A percentile compares a stretch with the other conserved stretches of the same genome.
Conservation (phyloP, 176 grass and related monocot species). For the Oryza meridionalis region DNA sequence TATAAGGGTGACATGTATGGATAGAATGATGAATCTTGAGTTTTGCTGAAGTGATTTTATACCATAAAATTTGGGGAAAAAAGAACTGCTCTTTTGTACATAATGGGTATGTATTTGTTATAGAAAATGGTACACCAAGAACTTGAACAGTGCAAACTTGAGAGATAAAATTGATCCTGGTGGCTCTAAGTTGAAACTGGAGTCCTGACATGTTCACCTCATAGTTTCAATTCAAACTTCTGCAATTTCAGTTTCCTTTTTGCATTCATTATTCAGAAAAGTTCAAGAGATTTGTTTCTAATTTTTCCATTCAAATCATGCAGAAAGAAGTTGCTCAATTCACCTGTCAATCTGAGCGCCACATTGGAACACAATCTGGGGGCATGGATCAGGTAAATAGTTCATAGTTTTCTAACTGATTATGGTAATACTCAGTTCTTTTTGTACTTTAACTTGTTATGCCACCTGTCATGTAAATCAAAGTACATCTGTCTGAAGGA, state of each 20-base stretch:
- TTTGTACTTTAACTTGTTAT: neutral
- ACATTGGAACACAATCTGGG: slow-evolving; percentile 93
- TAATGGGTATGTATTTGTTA: neutral
- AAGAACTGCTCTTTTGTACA: neutral
- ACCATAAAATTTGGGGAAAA: neutral
- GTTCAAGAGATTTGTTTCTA: neutral
- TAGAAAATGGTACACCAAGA: neutral
- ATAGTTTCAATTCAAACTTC: neutral
- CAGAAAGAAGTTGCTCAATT: slow-evolving; percentile 99
- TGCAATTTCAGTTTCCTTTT: neutral
- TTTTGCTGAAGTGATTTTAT: neutral
- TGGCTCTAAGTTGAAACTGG: neutral
- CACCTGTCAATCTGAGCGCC: slow-evolving; percentile 83
- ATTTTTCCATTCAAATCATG: slow-evolving; percentile 39
- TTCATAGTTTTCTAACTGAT: neutral
- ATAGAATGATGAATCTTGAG: neutral
- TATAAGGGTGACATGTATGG: neutral
- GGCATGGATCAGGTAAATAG: slow-evolving; percentile 95
- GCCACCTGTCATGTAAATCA: neutral
- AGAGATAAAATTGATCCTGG: slow-evolving; percentile 1
- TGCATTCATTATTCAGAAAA: neutral
- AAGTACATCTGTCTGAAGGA: neutral
- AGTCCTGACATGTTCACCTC: neutral
- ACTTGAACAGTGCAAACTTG: neutral
- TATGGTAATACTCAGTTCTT: neutral